Percentiles rank a stretch among this genome's conserved stretches.
These are phyloP conservation scores for Linnemannia elongata DNA, from an alignment of 192 early-diverging fungal genomes.

Conservation along the genomic window DNA sequence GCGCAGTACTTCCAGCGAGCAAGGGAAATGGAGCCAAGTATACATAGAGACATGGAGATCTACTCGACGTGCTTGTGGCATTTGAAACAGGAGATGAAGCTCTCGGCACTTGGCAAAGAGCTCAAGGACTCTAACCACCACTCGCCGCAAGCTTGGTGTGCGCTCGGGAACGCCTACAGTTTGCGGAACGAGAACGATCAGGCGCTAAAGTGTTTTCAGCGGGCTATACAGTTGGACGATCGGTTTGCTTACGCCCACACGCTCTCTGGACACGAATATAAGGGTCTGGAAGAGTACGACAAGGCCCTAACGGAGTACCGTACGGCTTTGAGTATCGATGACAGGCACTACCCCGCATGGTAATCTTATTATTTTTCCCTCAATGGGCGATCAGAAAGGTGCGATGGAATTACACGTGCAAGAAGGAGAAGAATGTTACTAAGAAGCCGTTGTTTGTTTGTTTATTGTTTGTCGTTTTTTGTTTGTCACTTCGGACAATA, in stretches of 20 bases:
- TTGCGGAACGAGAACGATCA: constrained; percentile 80
- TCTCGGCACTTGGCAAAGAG: constrained; percentile 82
- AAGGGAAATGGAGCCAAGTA: constrained; percentile 76
- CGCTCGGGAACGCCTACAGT: constrained; percentile 81
- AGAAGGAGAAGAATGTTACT: neutral
- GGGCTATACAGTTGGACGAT: constrained; percentile 80
- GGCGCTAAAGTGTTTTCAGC: constrained; percentile 82
- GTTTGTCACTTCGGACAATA: neutral
- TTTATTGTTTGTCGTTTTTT: neutral
- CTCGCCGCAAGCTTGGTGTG: constrained; percentile 86
- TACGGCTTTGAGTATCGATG: constrained; percentile 76
- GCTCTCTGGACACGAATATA: constrained; percentile 86
- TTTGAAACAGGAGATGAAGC: constrained; percentile 74
- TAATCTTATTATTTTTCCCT: constrained; percentile 47
- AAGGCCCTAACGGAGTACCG: constrained; percentile 81
- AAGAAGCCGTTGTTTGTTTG: neutral
- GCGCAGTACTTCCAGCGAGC: constrained; percentile 65
- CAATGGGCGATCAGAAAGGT: neutral
- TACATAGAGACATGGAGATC: constrained; percentile 84
- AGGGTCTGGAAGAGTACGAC: constrained; percentile 80
- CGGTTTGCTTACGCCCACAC: constrained; percentile 86
- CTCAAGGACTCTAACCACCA: constrained; percentile 74
- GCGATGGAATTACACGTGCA: constrained; percentile 4
- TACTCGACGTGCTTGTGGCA: constrained; percentile 93
- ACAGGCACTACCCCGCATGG: constrained; percentile 89